A percentile compares a stretch with the other conserved stretches of the same genome.
phyloP scores from a whole-genome alignment of 306 rosid species.

The Quercus mongolica region DNA sequence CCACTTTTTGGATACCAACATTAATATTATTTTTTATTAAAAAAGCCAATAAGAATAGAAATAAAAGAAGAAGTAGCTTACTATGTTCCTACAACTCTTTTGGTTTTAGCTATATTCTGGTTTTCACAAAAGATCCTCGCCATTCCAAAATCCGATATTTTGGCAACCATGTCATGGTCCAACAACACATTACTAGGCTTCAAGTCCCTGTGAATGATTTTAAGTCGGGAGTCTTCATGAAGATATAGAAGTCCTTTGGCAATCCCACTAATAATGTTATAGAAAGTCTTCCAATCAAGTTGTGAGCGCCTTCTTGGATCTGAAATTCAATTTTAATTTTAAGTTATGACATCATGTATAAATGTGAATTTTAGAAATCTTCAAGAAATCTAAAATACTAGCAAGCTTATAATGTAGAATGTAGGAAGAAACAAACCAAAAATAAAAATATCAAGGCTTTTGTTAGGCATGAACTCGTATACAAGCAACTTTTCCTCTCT shows the following conservation, averaged over 20 bases:
- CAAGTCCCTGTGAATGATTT: conserved; percentile 56
- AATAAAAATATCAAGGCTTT: conserved; percentile 52
- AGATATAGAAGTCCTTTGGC: conserved; percentile 55
- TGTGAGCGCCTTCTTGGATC: conserved; percentile 32
- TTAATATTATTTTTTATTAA: neutral
- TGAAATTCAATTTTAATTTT: neutral
- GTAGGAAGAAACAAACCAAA: conserved; percentile 39
- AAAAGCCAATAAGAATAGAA: too few species aligned
- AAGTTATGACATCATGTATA: neutral
- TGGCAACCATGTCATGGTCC: conserved; percentile 40
- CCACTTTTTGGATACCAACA: conserved; percentile 26
- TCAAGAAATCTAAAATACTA: neutral
- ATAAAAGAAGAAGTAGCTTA: conserved; percentile 10
- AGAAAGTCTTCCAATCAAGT: conserved; percentile 40
- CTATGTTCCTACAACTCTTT: conserved; percentile 60
- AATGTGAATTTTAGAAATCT: neutral
- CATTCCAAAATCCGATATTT: conserved; percentile 61
- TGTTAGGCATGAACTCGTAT: conserved; percentile 60
- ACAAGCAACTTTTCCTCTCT: conserved; percentile 54
- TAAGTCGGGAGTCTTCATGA: conserved; percentile 51
- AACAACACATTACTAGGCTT: conserved; percentile 56
- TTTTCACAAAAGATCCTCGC: conserved; percentile 48
- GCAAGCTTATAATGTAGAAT: neutral
- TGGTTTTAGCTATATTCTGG: conserved; percentile 44
- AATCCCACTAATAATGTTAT: conserved; percentile 41